These are phyloP conservation scores for Pleurotus platypus DNA, from an alignment of 768 basidiomycete genomes.

Conservation along the genomic window DNA sequence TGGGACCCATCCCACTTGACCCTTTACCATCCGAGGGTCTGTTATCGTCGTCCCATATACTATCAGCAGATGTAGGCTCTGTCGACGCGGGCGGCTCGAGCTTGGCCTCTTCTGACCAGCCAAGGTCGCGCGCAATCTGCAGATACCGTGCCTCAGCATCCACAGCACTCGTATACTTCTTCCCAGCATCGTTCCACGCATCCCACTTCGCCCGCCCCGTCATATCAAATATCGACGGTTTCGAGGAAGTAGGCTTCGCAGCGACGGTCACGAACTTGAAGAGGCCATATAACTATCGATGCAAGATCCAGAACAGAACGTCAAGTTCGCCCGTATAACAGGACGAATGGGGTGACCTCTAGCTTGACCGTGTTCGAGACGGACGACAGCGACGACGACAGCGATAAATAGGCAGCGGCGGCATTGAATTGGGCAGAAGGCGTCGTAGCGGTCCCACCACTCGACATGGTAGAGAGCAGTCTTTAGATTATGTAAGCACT, in stretches of 20 bases:
- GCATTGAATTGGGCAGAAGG: constrained; percentile 42
- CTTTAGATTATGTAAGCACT: constrained; percentile 24
- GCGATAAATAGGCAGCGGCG: constrained; percentile 65
- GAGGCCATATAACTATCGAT: constrained; percentile 73
- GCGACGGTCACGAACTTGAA: constrained; percentile 75
- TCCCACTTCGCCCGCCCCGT: constrained; percentile 86
- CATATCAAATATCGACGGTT: constrained; percentile 77
- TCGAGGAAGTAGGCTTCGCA: constrained; percentile 44
- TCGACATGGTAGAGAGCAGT: constrained; percentile 3
- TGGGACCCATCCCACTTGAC: constrained; percentile 50
- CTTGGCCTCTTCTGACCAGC: constrained; percentile 50
- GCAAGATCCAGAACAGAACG: constrained; percentile 18
- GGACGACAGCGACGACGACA: constrained; percentile 45
- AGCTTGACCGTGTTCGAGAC: constrained; percentile 66
- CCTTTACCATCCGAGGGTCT: constrained; percentile 22
- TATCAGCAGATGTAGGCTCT: constrained; percentile 19
- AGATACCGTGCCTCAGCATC: constrained; percentile 67
- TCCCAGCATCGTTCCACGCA: constrained; percentile 61
- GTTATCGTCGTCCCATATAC: constrained; percentile 45
- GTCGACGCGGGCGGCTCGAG: not conserved
- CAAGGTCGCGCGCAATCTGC: constrained; percentile 61
- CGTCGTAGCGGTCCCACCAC: constrained; percentile 9
- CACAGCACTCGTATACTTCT: constrained; percentile 34
- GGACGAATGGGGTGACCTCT: constrained; percentile 52
- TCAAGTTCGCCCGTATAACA: too few relatives aligned